phyloP scores from a whole-genome alignment of 257 asterid species.

The Solanum virginianum region DNA sequence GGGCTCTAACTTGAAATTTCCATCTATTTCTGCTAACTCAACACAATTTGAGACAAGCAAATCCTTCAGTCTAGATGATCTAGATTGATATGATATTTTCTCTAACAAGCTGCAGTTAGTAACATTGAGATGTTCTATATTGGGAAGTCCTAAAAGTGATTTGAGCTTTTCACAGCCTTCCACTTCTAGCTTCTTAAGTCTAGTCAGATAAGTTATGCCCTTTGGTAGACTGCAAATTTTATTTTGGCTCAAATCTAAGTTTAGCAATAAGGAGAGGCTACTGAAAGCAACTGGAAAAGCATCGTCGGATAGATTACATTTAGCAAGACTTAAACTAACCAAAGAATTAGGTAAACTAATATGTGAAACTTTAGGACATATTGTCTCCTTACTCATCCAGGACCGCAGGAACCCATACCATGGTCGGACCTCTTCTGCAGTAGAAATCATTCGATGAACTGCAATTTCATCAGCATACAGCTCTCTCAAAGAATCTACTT shows the following conservation, averaged over 20 bases:
- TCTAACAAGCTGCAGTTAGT: conserved; percentile 1
- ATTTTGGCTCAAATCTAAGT: conserved; percentile 5
- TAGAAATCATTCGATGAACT: not conserved
- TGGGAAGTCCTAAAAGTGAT: conserved; percentile 3
- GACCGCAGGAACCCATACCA: not conserved
- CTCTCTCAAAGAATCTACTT: not conserved
- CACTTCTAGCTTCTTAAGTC: conserved; percentile 1
- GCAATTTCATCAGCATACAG: conserved; percentile 5
- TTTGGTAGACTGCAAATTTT: conserved; percentile 3
- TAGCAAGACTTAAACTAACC: conserved; percentile 1
- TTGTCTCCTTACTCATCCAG: not conserved
- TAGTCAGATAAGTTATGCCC: not conserved
- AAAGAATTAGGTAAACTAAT: not conserved
- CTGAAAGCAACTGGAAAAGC: conserved; percentile 7
- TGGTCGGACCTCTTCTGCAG: not conserved
- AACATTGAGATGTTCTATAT: not conserved
- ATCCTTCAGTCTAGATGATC: not conserved
- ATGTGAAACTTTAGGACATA: not conserved
- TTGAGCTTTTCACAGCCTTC: conserved; percentile 1
- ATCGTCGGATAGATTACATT: conserved; percentile 4
- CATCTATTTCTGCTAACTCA: not conserved
- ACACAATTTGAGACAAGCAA: not conserved
- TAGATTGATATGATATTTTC: conserved; percentile 1
- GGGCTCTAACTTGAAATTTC: conserved; percentile 2
- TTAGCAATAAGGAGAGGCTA: conserved; percentile 1